A percentile compares a stretch with the other conserved stretches of the same genome.
These are phyloP conservation scores for Monosporascus sp. DNA, from an alignment of 2,329 filamentous ascomycete genomes.

Conservation along the genomic window DNA sequence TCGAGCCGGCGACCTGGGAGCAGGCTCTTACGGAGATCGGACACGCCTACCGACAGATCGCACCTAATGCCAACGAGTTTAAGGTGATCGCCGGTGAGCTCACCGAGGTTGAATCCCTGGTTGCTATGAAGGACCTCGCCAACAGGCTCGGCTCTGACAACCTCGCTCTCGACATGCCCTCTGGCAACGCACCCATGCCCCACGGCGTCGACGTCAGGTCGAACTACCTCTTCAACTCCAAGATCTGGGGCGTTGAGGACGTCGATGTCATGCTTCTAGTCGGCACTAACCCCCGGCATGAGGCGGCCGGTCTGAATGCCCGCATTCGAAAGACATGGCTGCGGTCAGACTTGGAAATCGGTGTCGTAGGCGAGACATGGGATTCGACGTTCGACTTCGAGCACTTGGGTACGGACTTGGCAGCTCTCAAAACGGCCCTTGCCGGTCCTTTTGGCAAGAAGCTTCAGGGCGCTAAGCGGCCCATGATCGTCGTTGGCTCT, in stretches of 20 bases:
- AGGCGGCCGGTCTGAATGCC: slow-evolving; percentile 91
- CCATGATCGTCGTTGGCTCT: slow-evolving; percentile 95
- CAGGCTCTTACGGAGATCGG: slow-evolving; percentile 86
- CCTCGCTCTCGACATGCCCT: slow-evolving; percentile 83
- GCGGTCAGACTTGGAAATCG: slow-evolving; percentile 88
- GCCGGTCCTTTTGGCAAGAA: slow-evolving; percentile 89
- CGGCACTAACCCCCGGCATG: slow-evolving; percentile 91
- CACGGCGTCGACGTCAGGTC: slow-evolving; percentile 91
- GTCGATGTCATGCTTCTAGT: slow-evolving; percentile 88
- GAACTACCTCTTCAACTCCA: slow-evolving; percentile 96
- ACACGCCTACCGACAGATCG: slow-evolving; percentile 70
- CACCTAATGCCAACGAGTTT: slow-evolving; percentile 88
- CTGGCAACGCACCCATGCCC: slow-evolving; percentile 75
- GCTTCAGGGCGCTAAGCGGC: slow-evolving; percentile 77
- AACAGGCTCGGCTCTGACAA: slow-evolving; percentile 98
- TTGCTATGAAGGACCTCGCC: slow-evolving; percentile 93
- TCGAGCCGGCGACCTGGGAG: slow-evolving; percentile 91
- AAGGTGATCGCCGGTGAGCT: slow-evolving; percentile 91
- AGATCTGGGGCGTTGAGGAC: slow-evolving; percentile 88
- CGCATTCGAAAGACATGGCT: slow-evolving; percentile 98
- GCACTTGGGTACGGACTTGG: slow-evolving; percentile 75
- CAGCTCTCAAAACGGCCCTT: slow-evolving; percentile 78
- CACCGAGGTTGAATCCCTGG: slow-evolving; percentile 85
- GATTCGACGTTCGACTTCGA: slow-evolving; percentile 94
- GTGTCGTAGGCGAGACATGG: slow-evolving; percentile 83